A percentile compares a stretch with the other conserved stretches of the same genome.
phyloP scores from a whole-genome alignment of 2,329 filamentous ascomycete genomes.

The Monosporascus ibericus region DNA sequence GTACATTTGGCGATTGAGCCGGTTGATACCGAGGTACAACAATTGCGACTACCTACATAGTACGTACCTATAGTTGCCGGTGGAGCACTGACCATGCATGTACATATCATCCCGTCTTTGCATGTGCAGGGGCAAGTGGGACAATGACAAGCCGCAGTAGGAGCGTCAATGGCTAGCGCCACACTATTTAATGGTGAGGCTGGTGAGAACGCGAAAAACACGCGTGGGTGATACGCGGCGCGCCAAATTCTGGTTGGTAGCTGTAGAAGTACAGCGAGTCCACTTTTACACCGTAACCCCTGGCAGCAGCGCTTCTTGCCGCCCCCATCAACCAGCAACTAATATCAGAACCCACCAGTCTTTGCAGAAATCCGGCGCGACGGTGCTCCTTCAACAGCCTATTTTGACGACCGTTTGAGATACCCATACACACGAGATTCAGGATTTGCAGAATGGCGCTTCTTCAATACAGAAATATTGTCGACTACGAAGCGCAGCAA shows the following conservation, averaged over 20 bases:
- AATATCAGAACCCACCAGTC: background rate
- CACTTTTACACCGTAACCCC: background rate
- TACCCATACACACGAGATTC: constrained; percentile 1
- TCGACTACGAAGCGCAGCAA: constrained; percentile 85
- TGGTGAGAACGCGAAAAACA: constrained; percentile 22
- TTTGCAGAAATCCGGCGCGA: constrained; percentile 10
- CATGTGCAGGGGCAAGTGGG: constrained; percentile 2
- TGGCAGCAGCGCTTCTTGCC: background rate
- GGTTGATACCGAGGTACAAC: no score
- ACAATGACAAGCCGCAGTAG: no score
- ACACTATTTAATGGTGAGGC: constrained; percentile 19
- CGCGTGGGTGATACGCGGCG: constrained; percentile 16
- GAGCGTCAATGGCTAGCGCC: background rate
- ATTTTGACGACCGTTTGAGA: constrained; percentile 6
- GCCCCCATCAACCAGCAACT: background rate
- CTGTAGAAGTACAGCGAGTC: background rate
- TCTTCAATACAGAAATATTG: constrained; percentile 68
- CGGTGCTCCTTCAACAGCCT: constrained; percentile 13
- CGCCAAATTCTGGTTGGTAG: background rate
- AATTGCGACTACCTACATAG: no score
- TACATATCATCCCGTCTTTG: background rate
- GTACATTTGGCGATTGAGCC: no score
- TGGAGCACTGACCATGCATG: background rate
- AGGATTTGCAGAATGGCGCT: constrained; percentile 64
- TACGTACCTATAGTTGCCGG: no score